Conservation (phyloP, 225 moss, liverwort and hornwort genomes). For the Polytrichum commune region DNA sequence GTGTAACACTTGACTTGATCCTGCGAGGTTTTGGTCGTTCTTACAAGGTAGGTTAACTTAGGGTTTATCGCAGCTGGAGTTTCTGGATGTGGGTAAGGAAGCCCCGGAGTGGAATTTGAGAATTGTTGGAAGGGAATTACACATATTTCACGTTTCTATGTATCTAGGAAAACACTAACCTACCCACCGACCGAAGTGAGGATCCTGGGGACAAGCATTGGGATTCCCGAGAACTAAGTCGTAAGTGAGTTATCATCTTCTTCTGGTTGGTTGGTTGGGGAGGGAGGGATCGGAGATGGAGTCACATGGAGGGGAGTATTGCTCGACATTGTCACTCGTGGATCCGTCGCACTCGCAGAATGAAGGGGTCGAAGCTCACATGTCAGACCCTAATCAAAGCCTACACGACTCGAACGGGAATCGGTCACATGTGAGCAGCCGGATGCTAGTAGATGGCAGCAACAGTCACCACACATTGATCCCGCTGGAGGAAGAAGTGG, state of each 20-base stretch:
- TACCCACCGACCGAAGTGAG: background rate
- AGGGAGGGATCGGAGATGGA: slow-evolving; percentile 43
- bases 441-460: slow-evolving; percentile 19
- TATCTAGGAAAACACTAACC: too few species aligned
- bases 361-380: slow-evolving; percentile 34
- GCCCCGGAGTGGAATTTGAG: too few species aligned
- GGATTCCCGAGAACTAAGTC: background rate
- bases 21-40: too few species aligned
- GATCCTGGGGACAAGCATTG: background rate
- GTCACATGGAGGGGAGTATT: slow-evolving; percentile 41
- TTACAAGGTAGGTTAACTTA: too few species aligned
- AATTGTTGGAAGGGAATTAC: too few species aligned
- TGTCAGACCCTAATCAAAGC: slow-evolving; percentile 42
- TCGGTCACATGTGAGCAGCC: slow-evolving; percentile 33
- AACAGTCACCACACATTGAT: slow-evolving; percentile 31
- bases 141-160: too few species aligned
- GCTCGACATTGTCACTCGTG: slow-evolving; percentile 46
- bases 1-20: too few species aligned
- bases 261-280: background rate
- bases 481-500: slow-evolving; percentile 42
- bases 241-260: background rate
- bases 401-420: slow-evolving; percentile 43
- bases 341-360: slow-evolving; percentile 39
- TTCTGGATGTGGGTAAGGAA: too few species aligned
- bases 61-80: too few species aligned